These are phyloP conservation scores for Aureobasidium melanogenum DNA, from an alignment of 2,329 filamentous ascomycete species.

Conservation along the genomic window DNA sequence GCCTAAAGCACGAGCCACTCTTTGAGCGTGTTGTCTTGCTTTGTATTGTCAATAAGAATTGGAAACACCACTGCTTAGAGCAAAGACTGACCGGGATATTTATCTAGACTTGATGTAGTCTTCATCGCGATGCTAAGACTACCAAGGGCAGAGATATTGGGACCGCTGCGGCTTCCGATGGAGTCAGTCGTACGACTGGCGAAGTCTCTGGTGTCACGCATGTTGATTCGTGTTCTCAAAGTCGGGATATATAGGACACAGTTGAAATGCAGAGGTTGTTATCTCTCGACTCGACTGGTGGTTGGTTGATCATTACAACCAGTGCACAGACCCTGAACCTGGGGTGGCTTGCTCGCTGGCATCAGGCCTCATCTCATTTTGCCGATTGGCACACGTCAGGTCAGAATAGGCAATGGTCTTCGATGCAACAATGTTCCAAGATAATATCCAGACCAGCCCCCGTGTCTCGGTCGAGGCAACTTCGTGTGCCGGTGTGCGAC, in stretches of 20 bases:
- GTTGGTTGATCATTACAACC: neutral
- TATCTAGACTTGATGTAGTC: slow-evolving; percentile 13
- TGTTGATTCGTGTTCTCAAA: neutral
- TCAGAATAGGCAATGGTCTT: neutral
- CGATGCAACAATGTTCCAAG: neutral
- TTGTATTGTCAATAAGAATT: neutral
- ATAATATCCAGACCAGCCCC: neutral
- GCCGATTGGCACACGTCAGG: neutral
- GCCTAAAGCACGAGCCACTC: slow-evolving; percentile 15
- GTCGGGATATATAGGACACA: neutral
- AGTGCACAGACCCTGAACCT: neutral
- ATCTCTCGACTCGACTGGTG: neutral
- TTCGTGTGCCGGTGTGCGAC: neutral
- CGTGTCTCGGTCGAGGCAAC: neutral
- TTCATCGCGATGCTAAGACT: slow-evolving; percentile 6
- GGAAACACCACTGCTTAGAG: neutral
- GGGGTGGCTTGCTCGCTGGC: neutral
- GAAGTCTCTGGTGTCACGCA: neutral
- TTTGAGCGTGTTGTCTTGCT: slow-evolving; percentile 16
- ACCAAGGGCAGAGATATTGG: neutral
- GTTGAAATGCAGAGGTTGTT: neutral
- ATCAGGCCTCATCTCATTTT: neutral
- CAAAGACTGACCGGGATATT: slow-evolving; percentile 14
- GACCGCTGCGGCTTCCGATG: neutral
- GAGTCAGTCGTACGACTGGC: neutral